phyloP scores from a whole-genome alignment of 2,329 filamentous ascomycete genomes.

The Emergomyces africanus region DNA sequence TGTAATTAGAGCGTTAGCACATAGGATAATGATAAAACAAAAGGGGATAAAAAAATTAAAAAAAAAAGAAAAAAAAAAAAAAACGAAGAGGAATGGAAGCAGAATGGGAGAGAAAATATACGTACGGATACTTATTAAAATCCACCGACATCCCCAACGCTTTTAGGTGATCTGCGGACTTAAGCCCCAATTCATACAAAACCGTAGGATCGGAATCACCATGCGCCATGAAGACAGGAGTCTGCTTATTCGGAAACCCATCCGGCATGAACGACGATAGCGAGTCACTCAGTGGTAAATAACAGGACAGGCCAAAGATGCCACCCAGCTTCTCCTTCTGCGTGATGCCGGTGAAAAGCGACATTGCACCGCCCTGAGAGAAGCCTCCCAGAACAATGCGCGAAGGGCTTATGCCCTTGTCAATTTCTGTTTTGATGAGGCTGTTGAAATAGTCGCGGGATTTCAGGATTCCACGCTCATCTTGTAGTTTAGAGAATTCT shows the following conservation, averaged over 20 bases:
- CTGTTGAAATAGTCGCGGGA: constrained; percentile 64
- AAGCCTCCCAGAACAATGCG: constrained; percentile 64
- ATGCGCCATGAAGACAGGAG: constrained; percentile 80
- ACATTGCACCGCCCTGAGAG: constrained; percentile 72
- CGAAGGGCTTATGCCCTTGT: constrained; percentile 64
- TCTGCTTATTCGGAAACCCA: constrained; percentile 53
- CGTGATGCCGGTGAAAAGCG: constrained; percentile 68
- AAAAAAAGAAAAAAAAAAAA: too few relatives aligned
- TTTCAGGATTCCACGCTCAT: constrained; percentile 57
- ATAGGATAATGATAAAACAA: constrained; percentile 40
- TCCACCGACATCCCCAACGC: constrained; percentile 59
- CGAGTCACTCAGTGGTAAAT: constrained; percentile 58
- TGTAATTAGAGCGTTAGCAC: constrained; percentile 18
- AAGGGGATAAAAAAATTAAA: background rate
- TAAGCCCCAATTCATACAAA: constrained; percentile 52
- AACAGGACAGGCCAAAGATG: constrained; percentile 73
- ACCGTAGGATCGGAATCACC: constrained; percentile 69
- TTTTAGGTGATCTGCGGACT: constrained; percentile 54
- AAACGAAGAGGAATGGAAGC: constrained; percentile 17
- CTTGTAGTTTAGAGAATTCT: constrained; percentile 30
- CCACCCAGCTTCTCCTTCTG: constrained; percentile 65
- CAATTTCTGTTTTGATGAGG: constrained; percentile 69
- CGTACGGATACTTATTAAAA: constrained; percentile 63
- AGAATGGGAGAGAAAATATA: constrained; percentile 22
- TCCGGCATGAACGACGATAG: constrained; percentile 44